Conservation (phyloP, 768 basidiomycete genomes). For the Cantharellus cinnabarinus region DNA sequence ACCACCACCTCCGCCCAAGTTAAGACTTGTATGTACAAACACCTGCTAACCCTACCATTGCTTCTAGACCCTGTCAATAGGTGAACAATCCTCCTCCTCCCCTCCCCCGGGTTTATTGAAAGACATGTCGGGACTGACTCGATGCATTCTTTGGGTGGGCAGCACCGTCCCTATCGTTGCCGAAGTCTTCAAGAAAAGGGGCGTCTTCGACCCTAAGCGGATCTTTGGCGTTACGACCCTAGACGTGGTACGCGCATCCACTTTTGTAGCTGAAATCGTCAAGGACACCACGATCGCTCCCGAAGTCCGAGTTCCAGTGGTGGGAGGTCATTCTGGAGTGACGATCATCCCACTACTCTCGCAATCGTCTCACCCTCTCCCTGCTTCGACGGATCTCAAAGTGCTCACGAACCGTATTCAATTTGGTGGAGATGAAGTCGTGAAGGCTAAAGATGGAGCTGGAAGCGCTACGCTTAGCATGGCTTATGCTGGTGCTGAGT, state of each 20-base stretch:
- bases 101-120: no score
- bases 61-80: constrained; percentile 48
- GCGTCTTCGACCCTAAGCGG: constrained; percentile 83
- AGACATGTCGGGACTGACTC: background rate
- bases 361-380: constrained; percentile 64
- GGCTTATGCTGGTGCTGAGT: constrained; percentile 88
- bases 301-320: constrained; percentile 62
- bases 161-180: constrained; percentile 83
- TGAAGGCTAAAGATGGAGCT: constrained; percentile 86
- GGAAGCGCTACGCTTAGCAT: constrained; percentile 95
- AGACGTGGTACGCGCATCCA: constrained; percentile 94
- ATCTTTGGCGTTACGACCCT: constrained; percentile 96
- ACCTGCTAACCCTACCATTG: background rate
- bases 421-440: constrained; percentile 94
- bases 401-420: constrained; percentile 69
- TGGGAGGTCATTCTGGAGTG: constrained; percentile 87
- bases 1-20: no score
- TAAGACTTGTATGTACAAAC: background rate
- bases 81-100: background rate
- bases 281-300: constrained; percentile 40
- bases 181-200: constrained; percentile 85
- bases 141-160: background rate
- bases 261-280: constrained; percentile 70
- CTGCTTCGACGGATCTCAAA: constrained; percentile 31
- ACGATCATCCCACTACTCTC: constrained; percentile 91